Base-by-base conservation (phyloP, 2,329 filamentous ascomycete species). In the Fusarium luffae region DNA sequence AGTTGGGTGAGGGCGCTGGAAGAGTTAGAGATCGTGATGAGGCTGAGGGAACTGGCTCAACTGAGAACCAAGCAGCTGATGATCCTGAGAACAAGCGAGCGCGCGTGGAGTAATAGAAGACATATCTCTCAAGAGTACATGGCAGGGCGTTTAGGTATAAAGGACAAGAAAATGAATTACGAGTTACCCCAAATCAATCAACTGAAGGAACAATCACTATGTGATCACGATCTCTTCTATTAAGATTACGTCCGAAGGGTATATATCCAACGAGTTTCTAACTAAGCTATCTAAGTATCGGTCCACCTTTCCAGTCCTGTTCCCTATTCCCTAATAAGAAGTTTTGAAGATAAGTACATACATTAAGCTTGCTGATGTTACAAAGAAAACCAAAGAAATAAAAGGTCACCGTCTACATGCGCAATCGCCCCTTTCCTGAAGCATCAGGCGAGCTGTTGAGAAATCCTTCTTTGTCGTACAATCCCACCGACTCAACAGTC, bases 1-100 rank as follows among this genome's bases (percentile, higher is more conserved):
- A 84, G 58, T 81, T 91, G 21, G 90, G 90, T 46, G 89, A 89
- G 59, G 90, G 90, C 11, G 90, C 88, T 3, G 89, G 89, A 27
- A 85, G 86, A 61, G 85, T 86, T 44, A 84, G 87, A 58, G 82
- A 73, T 4, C 81, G 82, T 16, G 86, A 86, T 50, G 89, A 90
- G 69, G 78, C 83, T 14, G 88, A 86, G 25, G 82, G 77, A 23
- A 84, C 82, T 48, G 84, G 74, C 7, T 76, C 79, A 30, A 82
- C 85, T 57, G 84, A 83, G 5, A 76, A 82, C 59, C 80, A 77
- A 41, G 18, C 60, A 4, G 80, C 75, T 16, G 79, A 79, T 11
- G 80, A 81, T 32, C 58, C 78, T 4, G 84, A 86, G 54, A 85
- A 74, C 69, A 87, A 87, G 75, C 79, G 85, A 47, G 78, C 80